Evolutionary conservation across 2,329 filamentous ascomycete genomes (phyloP).

Genomic region (Fusarium equiseti): DNA sequence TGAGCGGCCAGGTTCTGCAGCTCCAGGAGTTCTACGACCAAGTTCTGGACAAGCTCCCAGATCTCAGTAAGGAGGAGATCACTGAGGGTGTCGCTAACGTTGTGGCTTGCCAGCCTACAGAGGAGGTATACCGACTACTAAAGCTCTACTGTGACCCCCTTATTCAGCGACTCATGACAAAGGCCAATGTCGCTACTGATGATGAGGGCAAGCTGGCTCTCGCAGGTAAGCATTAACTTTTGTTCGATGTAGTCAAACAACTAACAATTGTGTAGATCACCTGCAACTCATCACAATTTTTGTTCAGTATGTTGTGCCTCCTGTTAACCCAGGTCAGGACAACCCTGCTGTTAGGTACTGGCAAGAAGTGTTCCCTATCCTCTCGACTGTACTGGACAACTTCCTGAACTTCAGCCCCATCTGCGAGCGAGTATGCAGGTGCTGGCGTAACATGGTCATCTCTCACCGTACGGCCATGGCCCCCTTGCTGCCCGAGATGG

Average conservation of each 20-base stretch:
- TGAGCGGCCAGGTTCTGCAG: slow-evolving; percentile 85
- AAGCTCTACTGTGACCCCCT: slow-evolving; percentile 95
- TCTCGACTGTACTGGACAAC: slow-evolving; percentile 87
- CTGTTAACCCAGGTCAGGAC: slow-evolving; percentile 76
- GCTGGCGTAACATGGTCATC: slow-evolving; percentile 97
- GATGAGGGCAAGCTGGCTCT: slow-evolving; percentile 87
- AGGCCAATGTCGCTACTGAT: slow-evolving; percentile 86
- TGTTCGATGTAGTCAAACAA: background rate
- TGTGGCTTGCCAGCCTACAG: slow-evolving; percentile 84
- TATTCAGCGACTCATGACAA: slow-evolving; percentile 83
- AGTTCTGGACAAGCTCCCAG: slow-evolving; percentile 86
- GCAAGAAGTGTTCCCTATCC: slow-evolving; percentile 89
- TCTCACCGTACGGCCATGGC: slow-evolving; percentile 92
- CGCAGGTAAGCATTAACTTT: slow-evolving; percentile 70
- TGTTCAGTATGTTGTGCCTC: slow-evolving; percentile 81
- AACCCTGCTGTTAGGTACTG: slow-evolving; percentile 97
- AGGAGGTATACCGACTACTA: slow-evolving; percentile 84
- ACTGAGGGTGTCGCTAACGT: slow-evolving; percentile 96
- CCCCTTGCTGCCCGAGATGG: slow-evolving; percentile 85
- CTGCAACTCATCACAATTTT: slow-evolving; percentile 93
- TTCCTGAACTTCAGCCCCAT: slow-evolving; percentile 90
- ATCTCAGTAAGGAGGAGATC: slow-evolving; percentile 91
- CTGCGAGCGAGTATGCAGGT: slow-evolving; percentile 91
- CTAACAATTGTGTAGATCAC: slow-evolving; percentile 71
- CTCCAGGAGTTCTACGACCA: slow-evolving; percentile 93